Evolutionary conservation across 768 basidiomycete species (phyloP), one percentile per base, ranked within the genome.

Genomic region (Kwoniella newhampshirensis): DNA sequence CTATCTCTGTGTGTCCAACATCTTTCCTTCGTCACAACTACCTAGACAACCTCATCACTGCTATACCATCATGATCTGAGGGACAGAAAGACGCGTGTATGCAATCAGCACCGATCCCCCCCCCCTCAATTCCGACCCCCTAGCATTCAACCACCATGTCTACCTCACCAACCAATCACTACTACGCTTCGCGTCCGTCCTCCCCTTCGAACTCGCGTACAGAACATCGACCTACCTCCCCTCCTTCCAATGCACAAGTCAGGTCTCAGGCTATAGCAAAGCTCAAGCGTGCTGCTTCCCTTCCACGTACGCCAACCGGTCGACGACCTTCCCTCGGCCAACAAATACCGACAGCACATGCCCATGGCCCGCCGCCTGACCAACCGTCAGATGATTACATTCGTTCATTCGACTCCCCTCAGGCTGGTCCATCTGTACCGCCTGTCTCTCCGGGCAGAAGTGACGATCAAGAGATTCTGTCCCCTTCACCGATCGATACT

Each of bases 241-340:
- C 11, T 91, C 87, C 3, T 86, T 63, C 52, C 17, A 79, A 82
- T 77, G 83, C 83, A 25, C 87, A 92, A 75, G 87, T 91, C 77
- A 86, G 92, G 59, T 88, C 89, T 71, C 83, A 84, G 52, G 88
- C 91, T 11, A 87, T 94, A 44, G 89, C 89, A 42, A 91, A 86
- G 78, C 84, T 96, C 63, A 91, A 88, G 78, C 85, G 92, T 66
- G 91, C 92, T 40, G 89, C 91, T 52, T 93, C 91, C 15, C 77
- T 94, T 26, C 92, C 91, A 35, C 82, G 91, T 60, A 89, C 89
- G 86, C 91, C 91, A 75, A 88, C 91, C 75, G 91, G 91, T 7
- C 80, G 91, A 53, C 81, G 91, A 40, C 91, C 90, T 0, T 67
- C 71, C 18, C 63, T 70, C 17, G 46, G 48, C 28, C 51, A 30